Conservation (phyloP, 768 basidiomycete genomes). For the Hirschioporus abietinus region DNA sequence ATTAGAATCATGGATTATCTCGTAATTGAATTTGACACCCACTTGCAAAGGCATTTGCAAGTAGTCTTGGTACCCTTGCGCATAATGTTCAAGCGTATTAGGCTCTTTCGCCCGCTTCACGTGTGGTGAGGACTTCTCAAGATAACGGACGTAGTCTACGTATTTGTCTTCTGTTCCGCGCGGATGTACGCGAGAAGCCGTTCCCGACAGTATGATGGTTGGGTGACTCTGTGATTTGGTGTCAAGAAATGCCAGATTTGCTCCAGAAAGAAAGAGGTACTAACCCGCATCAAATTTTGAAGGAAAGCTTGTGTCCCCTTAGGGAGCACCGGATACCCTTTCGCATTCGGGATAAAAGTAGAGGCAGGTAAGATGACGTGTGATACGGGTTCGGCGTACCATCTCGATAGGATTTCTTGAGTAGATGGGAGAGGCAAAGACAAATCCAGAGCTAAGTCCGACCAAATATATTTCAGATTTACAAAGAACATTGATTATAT, state of each 20-base stretch:
- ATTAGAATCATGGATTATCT: conserved; percentile 10
- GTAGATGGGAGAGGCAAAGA: conserved; percentile 81
- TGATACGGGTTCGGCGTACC: conserved; percentile 91
- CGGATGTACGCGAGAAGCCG: conserved; percentile 56
- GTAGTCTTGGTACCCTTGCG: conserved; percentile 91
- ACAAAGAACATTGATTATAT: conserved; percentile 4
- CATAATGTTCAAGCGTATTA: conserved; percentile 85
- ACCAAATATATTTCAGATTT: conserved; percentile 11
- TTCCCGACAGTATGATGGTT: conserved; percentile 75
- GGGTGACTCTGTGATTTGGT: conserved; percentile 66
- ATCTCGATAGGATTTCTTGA: conserved; percentile 71
- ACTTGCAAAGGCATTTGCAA: conserved; percentile 93
- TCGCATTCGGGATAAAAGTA: conserved; percentile 90
- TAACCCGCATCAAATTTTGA: conserved; percentile 80
- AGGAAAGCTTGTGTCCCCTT: conserved; percentile 92
- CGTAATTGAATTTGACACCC: conserved; percentile 16
- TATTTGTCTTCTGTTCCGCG: conserved; percentile 86
- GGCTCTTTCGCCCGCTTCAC: conserved; percentile 57
- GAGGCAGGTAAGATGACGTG: conserved; percentile 85
- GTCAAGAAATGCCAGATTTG: conserved; percentile 14
- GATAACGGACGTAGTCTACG: conserved; percentile 78
- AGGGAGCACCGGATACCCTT: conserved; percentile 94
- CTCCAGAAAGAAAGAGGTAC: conserved; percentile 20
- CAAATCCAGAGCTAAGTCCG: conserved; percentile 76
- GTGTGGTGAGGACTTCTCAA: conserved; percentile 72